phyloP scores from a whole-genome alignment of 768 basidiomycete species.

The Rhodotorula taiwanensis region DNA sequence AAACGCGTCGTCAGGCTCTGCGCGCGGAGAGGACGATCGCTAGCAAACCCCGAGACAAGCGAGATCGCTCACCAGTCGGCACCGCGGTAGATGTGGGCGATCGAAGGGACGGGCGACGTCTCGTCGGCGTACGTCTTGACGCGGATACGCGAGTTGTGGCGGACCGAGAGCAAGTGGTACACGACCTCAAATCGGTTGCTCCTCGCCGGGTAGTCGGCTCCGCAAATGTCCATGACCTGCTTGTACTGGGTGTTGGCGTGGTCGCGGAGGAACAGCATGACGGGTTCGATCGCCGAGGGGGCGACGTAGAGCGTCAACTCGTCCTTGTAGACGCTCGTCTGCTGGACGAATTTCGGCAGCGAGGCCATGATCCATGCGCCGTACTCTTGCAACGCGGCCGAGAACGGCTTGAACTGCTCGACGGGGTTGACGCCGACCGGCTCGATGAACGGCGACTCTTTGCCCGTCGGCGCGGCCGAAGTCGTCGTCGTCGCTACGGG shows the following conservation, averaged over 20 bases:
- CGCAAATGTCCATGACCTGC: constrained; percentile 82
- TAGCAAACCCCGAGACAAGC: background rate
- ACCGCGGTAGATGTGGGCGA: constrained; percentile 68
- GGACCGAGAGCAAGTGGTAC: constrained; percentile 81
- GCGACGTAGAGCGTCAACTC: constrained; percentile 83
- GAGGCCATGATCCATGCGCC: constrained; percentile 88
- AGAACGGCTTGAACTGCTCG: constrained; percentile 62
- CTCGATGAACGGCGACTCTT: constrained; percentile 70
- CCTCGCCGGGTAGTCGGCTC: constrained; percentile 88
- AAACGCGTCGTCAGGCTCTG: no score
- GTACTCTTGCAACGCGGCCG: constrained; percentile 76
- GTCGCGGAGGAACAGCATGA: constrained; percentile 86
- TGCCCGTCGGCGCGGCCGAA: constrained; percentile 12
- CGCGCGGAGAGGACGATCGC: no score
- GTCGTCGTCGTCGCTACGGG: background rate
- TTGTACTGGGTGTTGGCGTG: constrained; percentile 95
- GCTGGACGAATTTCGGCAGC: constrained; percentile 94
- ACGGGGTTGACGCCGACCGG: constrained; percentile 83
- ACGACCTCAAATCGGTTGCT: constrained; percentile 93
- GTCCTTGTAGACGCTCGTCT: constrained; percentile 94
- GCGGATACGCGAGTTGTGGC: constrained; percentile 72
- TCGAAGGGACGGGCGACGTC: constrained; percentile 81
- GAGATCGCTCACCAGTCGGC: constrained; percentile 71
- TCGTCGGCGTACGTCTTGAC: constrained; percentile 98
- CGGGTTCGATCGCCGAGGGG: constrained; percentile 72